Evolutionary conservation across 441 rosid species (phyloP).

Genomic region (Rhodomyrtus psidioides): DNA sequence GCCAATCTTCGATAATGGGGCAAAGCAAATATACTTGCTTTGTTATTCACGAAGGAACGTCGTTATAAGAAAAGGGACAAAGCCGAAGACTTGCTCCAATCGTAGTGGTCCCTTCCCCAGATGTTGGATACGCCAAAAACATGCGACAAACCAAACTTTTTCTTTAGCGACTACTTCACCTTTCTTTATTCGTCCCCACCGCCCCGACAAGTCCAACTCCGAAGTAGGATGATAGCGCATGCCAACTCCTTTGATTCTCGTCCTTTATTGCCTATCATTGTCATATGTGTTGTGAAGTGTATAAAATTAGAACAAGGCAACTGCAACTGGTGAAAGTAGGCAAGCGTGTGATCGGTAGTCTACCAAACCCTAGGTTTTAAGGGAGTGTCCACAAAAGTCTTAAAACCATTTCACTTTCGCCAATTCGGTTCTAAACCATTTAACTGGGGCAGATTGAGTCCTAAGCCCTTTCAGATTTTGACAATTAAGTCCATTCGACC

Average conservation of each 20-base stretch:
- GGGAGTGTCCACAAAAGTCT: no score
- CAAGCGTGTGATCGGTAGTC: background rate
- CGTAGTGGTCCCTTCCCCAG: background rate
- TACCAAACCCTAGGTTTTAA: background rate
- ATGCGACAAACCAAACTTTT: background rate
- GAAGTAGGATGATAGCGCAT: background rate
- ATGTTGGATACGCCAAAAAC: background rate
- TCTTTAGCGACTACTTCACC: background rate
- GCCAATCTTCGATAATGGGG: background rate
- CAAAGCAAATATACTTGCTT: background rate
- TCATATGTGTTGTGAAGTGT: background rate
- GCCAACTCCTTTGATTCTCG: background rate
- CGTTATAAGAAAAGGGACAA: background rate
- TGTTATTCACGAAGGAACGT: background rate
- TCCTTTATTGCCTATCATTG: background rate
- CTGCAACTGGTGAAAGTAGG: background rate
- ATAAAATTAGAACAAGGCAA: background rate
- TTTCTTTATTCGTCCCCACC: background rate
- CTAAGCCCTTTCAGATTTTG: no score
- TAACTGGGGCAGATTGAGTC: no score
- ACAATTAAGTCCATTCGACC: no score
- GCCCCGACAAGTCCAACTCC: background rate
- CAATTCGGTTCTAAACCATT: no score
- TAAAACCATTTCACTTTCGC: no score
- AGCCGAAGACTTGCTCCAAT: background rate